Evolutionary conservation across 345 rosid species (phyloP), one percentile per base, ranked within the genome.

Genomic region (Bruguiera sexangula): DNA sequence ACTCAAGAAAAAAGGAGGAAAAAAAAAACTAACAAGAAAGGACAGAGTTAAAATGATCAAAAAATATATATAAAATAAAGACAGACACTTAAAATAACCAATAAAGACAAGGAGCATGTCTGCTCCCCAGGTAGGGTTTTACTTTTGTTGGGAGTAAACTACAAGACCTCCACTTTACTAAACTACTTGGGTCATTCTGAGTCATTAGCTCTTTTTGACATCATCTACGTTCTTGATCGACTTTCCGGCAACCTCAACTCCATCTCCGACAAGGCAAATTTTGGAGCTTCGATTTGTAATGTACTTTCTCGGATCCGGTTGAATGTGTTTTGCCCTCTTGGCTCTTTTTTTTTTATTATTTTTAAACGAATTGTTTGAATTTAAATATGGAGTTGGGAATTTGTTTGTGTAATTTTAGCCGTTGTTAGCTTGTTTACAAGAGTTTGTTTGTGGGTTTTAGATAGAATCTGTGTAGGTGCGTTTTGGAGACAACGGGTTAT

Each of bases 211-310:
- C 6, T 63, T 43, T 58, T 62, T 43, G 63, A 46, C 60, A 10
- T 48, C 57, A 6, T 73, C 62, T 70, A 75, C 67, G 70, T 60
- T 72, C 68, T 10, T 56, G 6, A 56, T 56, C 60, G 60, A 10
- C 29, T 9, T 4, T 43, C 19, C 18, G 50, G 50, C 50, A 43
- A 43, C 50, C 18, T 43, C 4, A 43, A 13, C 18, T 43, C 50
- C 50, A 4, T 43, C 18, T 43, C 19, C 50, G 50, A 43, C 19
- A 13, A 3, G 19, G 50, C 4, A 43, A 43, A 43, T 3, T 15
- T 13, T 2, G 50, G 4, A 13, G 50, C 50, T 43, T 43, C 5
- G 50, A 43, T 43, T 43, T 43, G 50, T 43, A 43, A 43, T 43
- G 18, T 43, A 15, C 16, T 43, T 43, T 15, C 50, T 43, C 50